These are phyloP conservation scores for Musa balbisiana DNA, from an alignment of 202 grass and related monocot genomes.

Conservation along the genomic window DNA sequence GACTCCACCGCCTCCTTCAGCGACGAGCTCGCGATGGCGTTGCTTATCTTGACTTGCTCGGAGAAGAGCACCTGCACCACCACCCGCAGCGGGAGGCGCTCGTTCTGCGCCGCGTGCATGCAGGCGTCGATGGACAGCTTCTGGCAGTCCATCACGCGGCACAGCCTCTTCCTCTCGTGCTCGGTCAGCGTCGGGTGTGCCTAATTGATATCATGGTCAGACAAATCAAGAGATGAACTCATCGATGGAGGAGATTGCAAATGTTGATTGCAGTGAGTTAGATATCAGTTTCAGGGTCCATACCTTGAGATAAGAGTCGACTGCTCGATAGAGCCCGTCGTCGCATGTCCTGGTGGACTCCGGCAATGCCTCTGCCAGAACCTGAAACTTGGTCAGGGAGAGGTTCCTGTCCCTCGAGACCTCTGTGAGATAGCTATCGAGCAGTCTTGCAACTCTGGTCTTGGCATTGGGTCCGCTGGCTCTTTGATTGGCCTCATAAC, in stretches of 20 bases:
- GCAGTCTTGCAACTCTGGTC: slow-evolving; percentile 60
- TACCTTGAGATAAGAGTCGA: slow-evolving; percentile 97
- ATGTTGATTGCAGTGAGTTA: neutral
- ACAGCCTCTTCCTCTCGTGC: slow-evolving; percentile 73
- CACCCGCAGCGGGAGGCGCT: slow-evolving; percentile 82
- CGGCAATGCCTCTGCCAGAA: slow-evolving; percentile 75
- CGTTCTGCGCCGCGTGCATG: slow-evolving; percentile 98
- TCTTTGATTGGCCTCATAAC: slow-evolving; percentile 15
- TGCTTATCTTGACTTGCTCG: slow-evolving; percentile 95
- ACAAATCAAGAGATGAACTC: too few relatives aligned
- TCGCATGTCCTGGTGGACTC: slow-evolving; percentile 77
- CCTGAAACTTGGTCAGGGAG: slow-evolving; percentile 93
- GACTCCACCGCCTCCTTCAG: slow-evolving; percentile 35
- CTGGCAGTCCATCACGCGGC: slow-evolving; percentile 96
- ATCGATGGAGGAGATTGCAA: too few relatives aligned
- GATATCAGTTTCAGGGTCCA: neutral
- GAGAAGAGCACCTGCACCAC: slow-evolving; percentile 97
- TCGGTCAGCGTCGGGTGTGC: slow-evolving; percentile 77
- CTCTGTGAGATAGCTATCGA: slow-evolving; percentile 95
- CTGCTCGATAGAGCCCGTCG: slow-evolving; percentile 84
- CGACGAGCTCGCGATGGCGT: slow-evolving; percentile 47
- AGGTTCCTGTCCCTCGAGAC: slow-evolving; percentile 90
- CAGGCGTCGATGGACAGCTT: slow-evolving; percentile 96
- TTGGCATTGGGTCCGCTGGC: slow-evolving; percentile 45
- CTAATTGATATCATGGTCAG: slow-evolving; percentile 5